These are phyloP conservation scores for Sphaerulina populicola DNA, from an alignment of 2,329 filamentous ascomycete species.

Conservation along the genomic window DNA sequence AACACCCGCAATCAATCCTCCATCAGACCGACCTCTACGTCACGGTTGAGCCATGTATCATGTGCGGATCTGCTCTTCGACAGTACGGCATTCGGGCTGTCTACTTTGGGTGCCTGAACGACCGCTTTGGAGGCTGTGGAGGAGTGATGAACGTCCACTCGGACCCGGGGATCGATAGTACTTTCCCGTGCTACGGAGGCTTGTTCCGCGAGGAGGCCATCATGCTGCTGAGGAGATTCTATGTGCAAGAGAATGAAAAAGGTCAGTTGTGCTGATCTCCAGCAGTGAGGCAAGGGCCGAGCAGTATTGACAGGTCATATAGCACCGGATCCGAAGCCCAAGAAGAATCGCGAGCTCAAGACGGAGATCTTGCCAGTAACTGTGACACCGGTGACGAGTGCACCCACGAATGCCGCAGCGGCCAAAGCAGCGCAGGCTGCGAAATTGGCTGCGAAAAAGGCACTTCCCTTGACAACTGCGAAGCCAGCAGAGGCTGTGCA, in stretches of 20 bases:
- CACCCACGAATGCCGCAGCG: conserved; percentile 11
- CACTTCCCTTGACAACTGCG: not conserved
- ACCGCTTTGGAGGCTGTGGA: conserved; percentile 92
- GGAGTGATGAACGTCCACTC: conserved; percentile 82
- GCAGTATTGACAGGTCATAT: conserved; percentile 6
- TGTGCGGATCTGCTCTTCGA: conserved; percentile 88
- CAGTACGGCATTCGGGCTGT: conserved; percentile 83
- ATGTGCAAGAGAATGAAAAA: conserved; percentile 94
- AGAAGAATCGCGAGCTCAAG: conserved; percentile 57
- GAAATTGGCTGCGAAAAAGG: conserved; percentile 5
- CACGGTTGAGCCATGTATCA: conserved; percentile 96
- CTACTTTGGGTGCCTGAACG: conserved; percentile 91
- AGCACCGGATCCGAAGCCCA: conserved; percentile 57
- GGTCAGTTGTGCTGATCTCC: conserved; percentile 45
- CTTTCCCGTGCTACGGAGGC: conserved; percentile 76
- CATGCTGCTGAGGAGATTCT: conserved; percentile 83
- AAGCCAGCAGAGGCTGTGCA: not conserved
- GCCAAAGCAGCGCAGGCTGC: conserved; percentile 9
- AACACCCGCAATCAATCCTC: conserved; percentile 60
- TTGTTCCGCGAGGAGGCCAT: conserved; percentile 89
- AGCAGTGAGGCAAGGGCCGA: not conserved
- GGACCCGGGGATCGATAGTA: conserved; percentile 64
- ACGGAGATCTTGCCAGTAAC: conserved; percentile 48
- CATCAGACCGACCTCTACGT: conserved; percentile 77
- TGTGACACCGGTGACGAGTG: conserved; percentile 18